A percentile compares a stretch with the other conserved stretches of the same genome.
Evolutionary conservation across 1,139 yeast species (phyloP).

Genomic region (Sugiyamaella castrensis): DNA sequence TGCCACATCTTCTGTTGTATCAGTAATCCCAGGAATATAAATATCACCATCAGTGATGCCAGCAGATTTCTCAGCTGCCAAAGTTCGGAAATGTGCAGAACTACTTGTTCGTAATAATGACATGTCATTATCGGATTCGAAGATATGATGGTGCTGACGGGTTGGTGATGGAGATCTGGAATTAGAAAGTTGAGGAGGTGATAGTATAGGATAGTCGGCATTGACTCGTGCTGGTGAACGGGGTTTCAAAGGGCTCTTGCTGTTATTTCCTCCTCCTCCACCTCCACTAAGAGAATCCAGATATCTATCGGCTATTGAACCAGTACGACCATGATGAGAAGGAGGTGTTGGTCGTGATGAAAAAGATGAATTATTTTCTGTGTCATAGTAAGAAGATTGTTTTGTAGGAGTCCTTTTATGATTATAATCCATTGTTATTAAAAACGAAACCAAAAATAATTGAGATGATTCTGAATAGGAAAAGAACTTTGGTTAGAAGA

Average conservation of each 20-base stretch:
- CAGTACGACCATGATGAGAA: slow-evolving; percentile 1
- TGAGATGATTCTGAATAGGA: no score
- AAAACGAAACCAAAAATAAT: no score
- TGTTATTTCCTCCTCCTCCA: no score
- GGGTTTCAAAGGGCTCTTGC: slow-evolving; percentile 19
- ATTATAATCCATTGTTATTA: slow-evolving; percentile 2
- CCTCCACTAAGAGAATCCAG: slow-evolving; percentile 7
- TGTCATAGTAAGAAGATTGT: background rate
- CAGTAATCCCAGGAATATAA: slow-evolving; percentile 37
- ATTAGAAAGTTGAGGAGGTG: slow-evolving; percentile 4
- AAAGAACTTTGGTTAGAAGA: no score
- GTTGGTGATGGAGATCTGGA: slow-evolving; percentile 23
- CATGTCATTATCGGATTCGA: slow-evolving; percentile 18
- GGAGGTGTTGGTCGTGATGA: slow-evolving; percentile 1
- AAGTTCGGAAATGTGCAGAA: slow-evolving; percentile 28
- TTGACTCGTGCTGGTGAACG: slow-evolving; percentile 25
- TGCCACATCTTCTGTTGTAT: slow-evolving; percentile 38
- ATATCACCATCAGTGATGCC: slow-evolving; percentile 18
- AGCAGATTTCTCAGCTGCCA: slow-evolving; percentile 22
- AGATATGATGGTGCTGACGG: slow-evolving; percentile 11
- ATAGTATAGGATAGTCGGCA: slow-evolving; percentile 14
- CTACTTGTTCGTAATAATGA: slow-evolving; percentile 22
- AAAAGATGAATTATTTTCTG: slow-evolving; percentile 10
- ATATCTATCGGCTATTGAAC: slow-evolving; percentile 13
- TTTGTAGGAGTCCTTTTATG: slow-evolving; percentile 3